phyloP scores from a whole-genome alignment of 805 yeast genomes.

The Suhomyces pyralidae region DNA sequence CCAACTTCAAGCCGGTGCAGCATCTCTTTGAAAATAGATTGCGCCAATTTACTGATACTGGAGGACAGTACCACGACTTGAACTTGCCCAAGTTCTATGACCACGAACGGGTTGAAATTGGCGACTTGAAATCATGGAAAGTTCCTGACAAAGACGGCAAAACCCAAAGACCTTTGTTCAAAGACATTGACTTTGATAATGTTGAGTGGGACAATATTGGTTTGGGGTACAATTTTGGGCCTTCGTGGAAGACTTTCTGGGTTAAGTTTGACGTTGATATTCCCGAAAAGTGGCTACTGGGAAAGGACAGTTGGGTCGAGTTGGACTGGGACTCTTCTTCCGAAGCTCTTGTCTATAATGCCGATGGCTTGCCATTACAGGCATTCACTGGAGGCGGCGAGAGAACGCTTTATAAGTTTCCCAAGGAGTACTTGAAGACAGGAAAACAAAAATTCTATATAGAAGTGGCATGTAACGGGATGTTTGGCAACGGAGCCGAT shows the following conservation, averaged over 20 bases:
- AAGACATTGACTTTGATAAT: constrained; percentile 48
- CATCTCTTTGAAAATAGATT: constrained; percentile 68
- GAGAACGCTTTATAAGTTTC: constrained; percentile 65
- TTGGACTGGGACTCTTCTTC: constrained; percentile 83
- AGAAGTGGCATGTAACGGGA: constrained; percentile 91
- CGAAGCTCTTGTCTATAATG: constrained; percentile 78
- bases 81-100: constrained; percentile 84
- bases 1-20: constrained; percentile 75
- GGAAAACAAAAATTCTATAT: constrained; percentile 67
- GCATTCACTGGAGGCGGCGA: constrained; percentile 88
- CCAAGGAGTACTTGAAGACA: constrained; percentile 46
- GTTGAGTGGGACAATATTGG: constrained; percentile 53
- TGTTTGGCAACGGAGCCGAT: constrained; percentile 70
- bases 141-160: constrained; percentile 57
- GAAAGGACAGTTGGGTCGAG: constrained; percentile 49
- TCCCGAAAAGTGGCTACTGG: constrained; percentile 55
- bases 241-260: constrained; percentile 98
- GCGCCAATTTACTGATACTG: constrained; percentile 66
- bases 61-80: constrained; percentile 70
- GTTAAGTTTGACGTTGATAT: constrained; percentile 65
- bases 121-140: constrained; percentile 59
- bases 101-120: constrained; percentile 48
- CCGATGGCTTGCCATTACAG: constrained; percentile 65
- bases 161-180: constrained; percentile 60
- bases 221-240: constrained; percentile 80